phyloP scores from a whole-genome alignment of 495 filamentous ascomycete species.

The Thozetella sp. region DNA sequence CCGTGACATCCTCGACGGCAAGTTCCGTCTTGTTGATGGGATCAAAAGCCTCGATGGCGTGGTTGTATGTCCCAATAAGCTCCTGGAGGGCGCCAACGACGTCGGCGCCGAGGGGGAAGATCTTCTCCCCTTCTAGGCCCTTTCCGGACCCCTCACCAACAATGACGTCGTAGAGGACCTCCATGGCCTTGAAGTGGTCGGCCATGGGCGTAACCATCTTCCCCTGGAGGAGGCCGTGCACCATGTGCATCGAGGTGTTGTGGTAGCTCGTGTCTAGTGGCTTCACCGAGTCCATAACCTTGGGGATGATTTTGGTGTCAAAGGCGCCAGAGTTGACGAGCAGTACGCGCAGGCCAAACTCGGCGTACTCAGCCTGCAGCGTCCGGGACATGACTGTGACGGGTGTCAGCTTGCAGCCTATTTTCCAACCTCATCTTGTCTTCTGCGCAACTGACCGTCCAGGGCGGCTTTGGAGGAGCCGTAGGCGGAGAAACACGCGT shows the following conservation, averaged over 20 bases:
- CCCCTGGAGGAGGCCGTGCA: not conserved
- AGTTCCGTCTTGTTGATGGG: not conserved
- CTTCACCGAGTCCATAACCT: not conserved
- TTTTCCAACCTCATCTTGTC: not conserved
- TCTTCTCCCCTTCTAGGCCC: not conserved
- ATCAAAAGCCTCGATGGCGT: not conserved
- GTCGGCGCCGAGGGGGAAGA: slow-evolving; percentile 1
- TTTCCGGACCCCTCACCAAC: not conserved
- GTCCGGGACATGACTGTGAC: not conserved
- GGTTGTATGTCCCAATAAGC: not conserved
- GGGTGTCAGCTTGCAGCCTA: not conserved
- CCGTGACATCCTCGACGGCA: not conserved
- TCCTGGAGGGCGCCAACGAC: not conserved
- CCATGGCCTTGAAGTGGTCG: not conserved
- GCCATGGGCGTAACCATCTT: not conserved
- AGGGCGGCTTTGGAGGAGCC: not conserved
- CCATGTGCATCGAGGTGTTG: not conserved
- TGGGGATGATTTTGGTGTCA: not conserved
- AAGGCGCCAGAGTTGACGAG: not conserved
- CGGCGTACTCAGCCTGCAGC: not conserved
- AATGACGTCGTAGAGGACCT: not conserved
- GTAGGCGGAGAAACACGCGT: not conserved
- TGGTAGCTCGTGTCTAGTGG: slow-evolving; percentile 1
- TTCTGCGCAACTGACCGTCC: not conserved
- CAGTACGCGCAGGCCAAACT: not conserved